Percentiles rank a stretch among this genome's conserved stretches.
Conservation (phyloP, 1,284 basidiomycete species). For the Ustilago cynodontis region DNA sequence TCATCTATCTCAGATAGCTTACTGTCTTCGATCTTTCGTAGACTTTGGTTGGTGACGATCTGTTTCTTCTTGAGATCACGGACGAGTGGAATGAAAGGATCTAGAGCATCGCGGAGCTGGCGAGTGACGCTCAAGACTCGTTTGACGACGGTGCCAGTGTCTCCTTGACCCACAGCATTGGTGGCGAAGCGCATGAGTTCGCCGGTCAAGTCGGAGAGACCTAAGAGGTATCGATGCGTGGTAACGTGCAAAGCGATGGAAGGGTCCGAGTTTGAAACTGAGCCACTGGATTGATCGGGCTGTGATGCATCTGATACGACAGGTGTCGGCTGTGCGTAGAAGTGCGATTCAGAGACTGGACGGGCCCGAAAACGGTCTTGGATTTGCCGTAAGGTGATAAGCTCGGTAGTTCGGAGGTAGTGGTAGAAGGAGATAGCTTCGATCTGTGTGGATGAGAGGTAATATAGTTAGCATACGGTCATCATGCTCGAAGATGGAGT, state of each 20-base stretch:
- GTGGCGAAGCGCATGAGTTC: constrained; percentile 96
- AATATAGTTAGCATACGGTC: not conserved
- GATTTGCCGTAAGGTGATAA: constrained; percentile 80
- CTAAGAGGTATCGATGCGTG: constrained; percentile 86
- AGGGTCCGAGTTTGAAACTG: not conserved
- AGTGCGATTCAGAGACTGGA: constrained; percentile 21
- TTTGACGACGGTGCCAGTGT: constrained; percentile 38
- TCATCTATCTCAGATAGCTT: constrained; percentile 51
- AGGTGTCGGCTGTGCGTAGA: constrained; percentile 12
- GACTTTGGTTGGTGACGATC: constrained; percentile 82
- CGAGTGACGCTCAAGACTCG: constrained; percentile 55
- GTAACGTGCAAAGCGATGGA: constrained; percentile 68
- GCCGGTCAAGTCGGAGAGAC: constrained; percentile 92
- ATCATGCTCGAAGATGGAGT: constrained; percentile 15
- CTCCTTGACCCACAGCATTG: constrained; percentile 58
- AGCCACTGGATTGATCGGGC: not conserved
- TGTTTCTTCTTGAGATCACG: constrained; percentile 88
- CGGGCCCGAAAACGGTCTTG: constrained; percentile 71
- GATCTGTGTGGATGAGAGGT: constrained; percentile 72
- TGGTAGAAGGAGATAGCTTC: constrained; percentile 91
- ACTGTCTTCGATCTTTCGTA: constrained; percentile 96
- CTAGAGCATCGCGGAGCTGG: constrained; percentile 75
- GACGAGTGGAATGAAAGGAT: constrained; percentile 78
- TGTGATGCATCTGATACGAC: not conserved
- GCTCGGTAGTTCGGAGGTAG: constrained; percentile 80